Evolutionary conservation across 768 basidiomycete genomes (phyloP).

Genomic region (Arthromyces matolae): DNA sequence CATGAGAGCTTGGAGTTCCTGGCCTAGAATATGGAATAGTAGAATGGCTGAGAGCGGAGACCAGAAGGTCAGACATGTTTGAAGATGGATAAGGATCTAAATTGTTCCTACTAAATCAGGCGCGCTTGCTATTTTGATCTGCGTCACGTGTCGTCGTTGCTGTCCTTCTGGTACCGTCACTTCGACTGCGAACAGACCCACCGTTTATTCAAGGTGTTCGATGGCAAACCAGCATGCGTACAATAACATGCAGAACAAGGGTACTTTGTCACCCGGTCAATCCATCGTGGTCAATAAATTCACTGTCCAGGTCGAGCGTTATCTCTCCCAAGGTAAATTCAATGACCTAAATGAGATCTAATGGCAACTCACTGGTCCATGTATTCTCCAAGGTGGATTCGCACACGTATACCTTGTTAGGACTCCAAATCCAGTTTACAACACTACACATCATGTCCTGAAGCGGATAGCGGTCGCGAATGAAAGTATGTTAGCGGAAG

Average conservation of each 20-base stretch:
- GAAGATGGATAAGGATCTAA: slow-evolving; percentile 6
- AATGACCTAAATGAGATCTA: slow-evolving; percentile 4
- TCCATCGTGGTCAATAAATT: slow-evolving; percentile 87
- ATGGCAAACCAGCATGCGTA: slow-evolving; percentile 54
- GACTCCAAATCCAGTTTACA: slow-evolving; percentile 81
- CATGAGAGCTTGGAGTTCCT: slow-evolving; percentile 40
- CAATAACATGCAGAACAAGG: slow-evolving; percentile 55
- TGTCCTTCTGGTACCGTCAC: not conserved
- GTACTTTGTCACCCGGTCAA: slow-evolving; percentile 77
- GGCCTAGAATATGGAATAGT: slow-evolving; percentile 54
- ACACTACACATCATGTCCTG: slow-evolving; percentile 92
- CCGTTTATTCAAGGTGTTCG: too few relatives aligned
- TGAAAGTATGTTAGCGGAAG: slow-evolving; percentile 86
- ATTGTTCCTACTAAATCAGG: slow-evolving; percentile 3
- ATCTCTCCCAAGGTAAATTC: slow-evolving; percentile 84
- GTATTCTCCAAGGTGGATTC: slow-evolving; percentile 85
- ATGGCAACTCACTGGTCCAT: slow-evolving; percentile 14
- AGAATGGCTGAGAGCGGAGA: slow-evolving; percentile 14
- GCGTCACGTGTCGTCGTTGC: slow-evolving; percentile 13
- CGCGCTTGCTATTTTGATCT: not conserved
- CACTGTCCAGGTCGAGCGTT: slow-evolving; percentile 88
- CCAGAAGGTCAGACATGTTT: slow-evolving; percentile 21
- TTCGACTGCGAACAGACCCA: too few relatives aligned
- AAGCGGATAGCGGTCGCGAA: slow-evolving; percentile 93
- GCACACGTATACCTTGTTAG: slow-evolving; percentile 96